Evolutionary conservation across 345 rosid genomes (phyloP).

Genomic region (Pistacia integerrima): DNA sequence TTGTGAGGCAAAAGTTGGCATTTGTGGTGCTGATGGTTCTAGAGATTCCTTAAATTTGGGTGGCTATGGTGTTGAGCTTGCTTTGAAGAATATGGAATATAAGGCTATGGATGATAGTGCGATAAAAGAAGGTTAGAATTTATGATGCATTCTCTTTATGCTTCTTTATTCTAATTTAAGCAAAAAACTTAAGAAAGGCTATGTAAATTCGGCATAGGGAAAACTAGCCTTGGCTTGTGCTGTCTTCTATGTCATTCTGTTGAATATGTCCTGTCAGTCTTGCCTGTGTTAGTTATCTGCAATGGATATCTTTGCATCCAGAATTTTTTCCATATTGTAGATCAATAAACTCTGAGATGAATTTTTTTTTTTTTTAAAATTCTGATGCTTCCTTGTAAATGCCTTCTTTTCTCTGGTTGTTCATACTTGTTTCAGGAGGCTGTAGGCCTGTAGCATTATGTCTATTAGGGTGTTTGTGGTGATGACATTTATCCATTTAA

Average conservation of each 20-base stretch:
- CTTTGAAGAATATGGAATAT: slow-evolving; percentile 98
- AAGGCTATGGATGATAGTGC: slow-evolving; percentile 98
- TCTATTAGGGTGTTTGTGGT: not conserved
- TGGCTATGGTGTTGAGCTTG: slow-evolving; percentile 99
- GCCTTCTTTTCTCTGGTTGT: not conserved
- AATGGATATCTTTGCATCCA: not conserved
- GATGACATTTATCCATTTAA: not conserved
- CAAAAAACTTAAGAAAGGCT: slow-evolving; percentile 1
- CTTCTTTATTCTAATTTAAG: slow-evolving; percentile 5
- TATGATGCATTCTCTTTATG: not conserved
- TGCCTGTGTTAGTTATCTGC: not conserved
- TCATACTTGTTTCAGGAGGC: not conserved
- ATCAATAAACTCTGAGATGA: not conserved
- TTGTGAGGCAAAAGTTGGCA: slow-evolving; percentile 70
- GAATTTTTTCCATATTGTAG: not conserved
- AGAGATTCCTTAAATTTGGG: slow-evolving; percentile 78
- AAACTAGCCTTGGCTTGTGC: not conserved
- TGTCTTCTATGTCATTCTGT: not conserved
- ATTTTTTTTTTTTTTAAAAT: too few species aligned
- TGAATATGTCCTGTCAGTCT: not conserved
- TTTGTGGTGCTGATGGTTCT: slow-evolving; percentile 87
- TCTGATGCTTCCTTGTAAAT: not conserved
- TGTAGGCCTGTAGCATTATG: not conserved
- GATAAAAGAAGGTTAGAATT: slow-evolving; percentile 77
- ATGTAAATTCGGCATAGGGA: not conserved